Evolutionary conservation across 805 yeast genomes (phyloP), one percentile per base, ranked within the genome.

Genomic region (Yamadazyma endophytica): DNA sequence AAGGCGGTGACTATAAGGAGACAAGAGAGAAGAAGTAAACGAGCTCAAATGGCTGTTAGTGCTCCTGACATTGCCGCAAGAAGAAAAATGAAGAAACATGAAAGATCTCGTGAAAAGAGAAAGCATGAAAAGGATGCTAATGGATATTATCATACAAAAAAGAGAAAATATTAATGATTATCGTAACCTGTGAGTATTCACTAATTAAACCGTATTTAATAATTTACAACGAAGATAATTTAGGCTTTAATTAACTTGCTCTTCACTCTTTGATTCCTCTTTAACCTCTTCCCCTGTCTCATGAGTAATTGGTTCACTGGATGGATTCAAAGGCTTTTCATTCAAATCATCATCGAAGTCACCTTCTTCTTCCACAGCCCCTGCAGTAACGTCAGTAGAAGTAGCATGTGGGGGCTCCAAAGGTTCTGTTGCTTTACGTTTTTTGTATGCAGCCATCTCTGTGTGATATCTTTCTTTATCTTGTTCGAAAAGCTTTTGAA

Each of bases 41-140:
- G 88, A 35, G 82, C 95, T 0, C 79, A 82, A 36, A 60, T 86
- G 51, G 82, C 87, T 3, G 68, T 89, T 8, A 73, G 70, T 13
- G 83, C 82, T 4, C 97, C 97, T 1, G 95, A 82, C 11, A 58
- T 73, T 24, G 80, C 86, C n/a, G 92, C 96, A 2, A 73, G 71
- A 43, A 75, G 84, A 55, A 85, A 82, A 60, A 50, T 85, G 48
- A 80, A 69, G 58, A 85, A 83, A 54, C 94, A 89, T 60, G 76
- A 70, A 22, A 73, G 80, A 46, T 71, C 75, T 17, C 77, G 89
- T 53, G 92, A 83, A 40, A 84, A 81, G 66, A 73, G 96, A 55
- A 82, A 74, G 50, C 76, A 68, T 30, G 77, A 73, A 31, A 82
- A 75, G 54, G 94, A 85, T 50, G 89, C 75, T 18, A 82, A 75